phyloP scores from a whole-genome alignment of 2,329 filamentous ascomycete species.

The Magnaporthales sp. region DNA sequence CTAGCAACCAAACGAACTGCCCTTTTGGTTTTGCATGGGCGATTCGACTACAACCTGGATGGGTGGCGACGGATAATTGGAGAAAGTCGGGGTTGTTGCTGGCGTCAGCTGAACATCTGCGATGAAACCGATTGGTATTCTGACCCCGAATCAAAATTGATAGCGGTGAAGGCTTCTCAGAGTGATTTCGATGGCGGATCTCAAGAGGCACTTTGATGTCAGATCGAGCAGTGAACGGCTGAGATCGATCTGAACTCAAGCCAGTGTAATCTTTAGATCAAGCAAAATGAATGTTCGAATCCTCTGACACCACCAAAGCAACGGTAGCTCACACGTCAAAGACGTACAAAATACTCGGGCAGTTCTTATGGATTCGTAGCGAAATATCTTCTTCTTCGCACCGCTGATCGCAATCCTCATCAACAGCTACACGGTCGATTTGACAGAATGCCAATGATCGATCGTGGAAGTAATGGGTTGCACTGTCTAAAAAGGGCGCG shows the following conservation, averaged over 20 bases:
- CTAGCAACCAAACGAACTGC: neutral
- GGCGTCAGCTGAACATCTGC: neutral
- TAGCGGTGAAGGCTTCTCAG: neutral
- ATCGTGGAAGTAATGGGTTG: conserved; percentile 57
- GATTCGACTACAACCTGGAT: neutral
- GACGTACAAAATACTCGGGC: conserved; percentile 39
- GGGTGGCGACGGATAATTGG: neutral
- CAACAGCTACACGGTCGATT: conserved; percentile 49
- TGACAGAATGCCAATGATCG: conserved; percentile 60
- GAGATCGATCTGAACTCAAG: neutral
- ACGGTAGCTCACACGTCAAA: conserved; percentile 26
- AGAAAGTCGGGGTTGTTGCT: neutral
- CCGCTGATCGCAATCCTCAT: conserved; percentile 52
- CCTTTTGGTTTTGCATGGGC: neutral
- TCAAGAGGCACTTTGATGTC: no score
- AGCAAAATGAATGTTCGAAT: conserved; percentile 48
- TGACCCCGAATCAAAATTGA: no score
- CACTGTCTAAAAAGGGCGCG: conserved; percentile 81
- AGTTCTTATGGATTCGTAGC: conserved; percentile 47
- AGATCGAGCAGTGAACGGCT: no score
- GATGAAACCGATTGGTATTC: neutral
- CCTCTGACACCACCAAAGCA: conserved; percentile 82
- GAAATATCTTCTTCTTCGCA: conserved; percentile 40
- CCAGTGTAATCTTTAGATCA: no score
- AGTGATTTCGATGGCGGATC: no score